These are phyloP conservation scores for Drechslerella stenobrocha DNA, from an alignment of 2,329 filamentous ascomycete species.

Conservation along the genomic window DNA sequence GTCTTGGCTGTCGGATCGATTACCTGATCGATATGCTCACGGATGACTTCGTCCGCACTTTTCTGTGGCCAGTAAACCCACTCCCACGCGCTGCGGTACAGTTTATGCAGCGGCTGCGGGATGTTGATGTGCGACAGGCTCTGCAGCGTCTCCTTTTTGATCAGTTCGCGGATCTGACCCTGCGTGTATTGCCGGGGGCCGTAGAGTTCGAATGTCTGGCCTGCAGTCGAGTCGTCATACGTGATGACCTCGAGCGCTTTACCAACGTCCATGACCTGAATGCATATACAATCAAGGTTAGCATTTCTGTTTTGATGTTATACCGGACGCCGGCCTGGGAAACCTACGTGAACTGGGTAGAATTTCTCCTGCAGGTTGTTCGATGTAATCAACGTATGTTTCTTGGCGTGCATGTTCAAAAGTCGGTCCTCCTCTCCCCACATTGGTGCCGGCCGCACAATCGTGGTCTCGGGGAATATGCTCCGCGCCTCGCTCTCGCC, in stretches of 20 bases:
- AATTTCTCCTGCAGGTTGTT: slow-evolving; percentile 93
- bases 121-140: slow-evolving; percentile 87
- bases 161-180: slow-evolving; percentile 79
- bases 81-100: slow-evolving; percentile 74
- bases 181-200: slow-evolving; percentile 91
- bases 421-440: slow-evolving; percentile 95
- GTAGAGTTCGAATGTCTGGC: slow-evolving; percentile 90
- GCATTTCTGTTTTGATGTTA: no score
- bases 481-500: slow-evolving; percentile 81
- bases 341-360: slow-evolving; percentile 80
- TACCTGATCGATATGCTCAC: slow-evolving; percentile 87
- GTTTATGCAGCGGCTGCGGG: slow-evolving; percentile 77
- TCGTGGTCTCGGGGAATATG: slow-evolving; percentile 95
- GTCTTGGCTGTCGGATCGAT: slow-evolving; percentile 93
- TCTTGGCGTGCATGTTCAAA: slow-evolving; percentile 78
- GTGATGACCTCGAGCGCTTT: slow-evolving; percentile 85
- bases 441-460: slow-evolving; percentile 88
- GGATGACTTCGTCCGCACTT: slow-evolving; percentile 82
- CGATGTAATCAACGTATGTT: slow-evolving; percentile 79
- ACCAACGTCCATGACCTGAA: slow-evolving; percentile 84
- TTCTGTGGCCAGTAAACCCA: slow-evolving; percentile 82
- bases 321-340: no score
- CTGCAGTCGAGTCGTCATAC: slow-evolving; percentile 84
- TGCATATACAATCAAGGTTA: slow-evolving; percentile 14
- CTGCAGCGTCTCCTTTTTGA: slow-evolving; percentile 91